These are phyloP conservation scores for Solanum dulcamara DNA, from an alignment of 257 asterid genomes.

Conservation along the genomic window DNA sequence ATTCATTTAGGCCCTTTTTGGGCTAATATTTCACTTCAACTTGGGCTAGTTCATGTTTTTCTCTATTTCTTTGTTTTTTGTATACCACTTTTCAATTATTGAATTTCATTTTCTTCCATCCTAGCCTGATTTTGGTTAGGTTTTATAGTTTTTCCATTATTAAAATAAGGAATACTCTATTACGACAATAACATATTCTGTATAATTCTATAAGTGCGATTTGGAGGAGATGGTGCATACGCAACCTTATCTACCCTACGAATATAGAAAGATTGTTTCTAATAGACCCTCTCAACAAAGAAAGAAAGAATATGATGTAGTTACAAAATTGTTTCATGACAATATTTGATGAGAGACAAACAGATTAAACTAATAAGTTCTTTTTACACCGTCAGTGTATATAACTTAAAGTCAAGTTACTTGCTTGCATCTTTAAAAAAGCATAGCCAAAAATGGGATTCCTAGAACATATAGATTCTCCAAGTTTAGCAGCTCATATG, in stretches of 20 bases:
- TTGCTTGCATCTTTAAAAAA: neutral
- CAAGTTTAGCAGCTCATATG: neutral
- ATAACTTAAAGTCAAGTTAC: neutral
- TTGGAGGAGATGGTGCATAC: neutral
- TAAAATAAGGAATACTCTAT: neutral
- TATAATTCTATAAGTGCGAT: neutral
- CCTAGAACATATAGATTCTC: neutral
- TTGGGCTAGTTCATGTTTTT: neutral
- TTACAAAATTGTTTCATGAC: neutral
- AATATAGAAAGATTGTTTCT: too few species aligned
- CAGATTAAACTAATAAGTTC: neutral
- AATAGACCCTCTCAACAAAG: neutral
- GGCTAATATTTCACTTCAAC: neutral
- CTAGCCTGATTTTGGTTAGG: neutral
- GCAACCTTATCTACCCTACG: too few species aligned
- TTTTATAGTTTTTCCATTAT: neutral
- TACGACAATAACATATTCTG: neutral
- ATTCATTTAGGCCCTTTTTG: neutral
- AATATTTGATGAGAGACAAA: neutral
- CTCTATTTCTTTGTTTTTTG: neutral
- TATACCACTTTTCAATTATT: neutral
- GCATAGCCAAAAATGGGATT: neutral
- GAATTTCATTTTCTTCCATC: too few species aligned
- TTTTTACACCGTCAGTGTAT: too few species aligned
- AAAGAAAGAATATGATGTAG: neutral